Percentiles rank a stretch among this genome's conserved stretches.
These are phyloP conservation scores for Saccharomycopsis olivae DNA, from an alignment of 805 yeast species.

Conservation along the genomic window DNA sequence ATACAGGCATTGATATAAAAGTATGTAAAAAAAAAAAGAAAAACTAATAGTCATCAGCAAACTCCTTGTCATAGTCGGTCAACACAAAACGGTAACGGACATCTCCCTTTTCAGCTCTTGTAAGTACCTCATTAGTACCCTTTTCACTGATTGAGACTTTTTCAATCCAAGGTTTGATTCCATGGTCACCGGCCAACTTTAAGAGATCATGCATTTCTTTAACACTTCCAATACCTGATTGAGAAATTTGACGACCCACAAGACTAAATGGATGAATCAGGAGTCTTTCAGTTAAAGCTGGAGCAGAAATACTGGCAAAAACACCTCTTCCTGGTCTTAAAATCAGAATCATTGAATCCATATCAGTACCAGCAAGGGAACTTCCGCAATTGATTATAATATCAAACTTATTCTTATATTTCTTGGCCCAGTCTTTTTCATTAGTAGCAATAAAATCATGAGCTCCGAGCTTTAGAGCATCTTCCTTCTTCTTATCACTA, in stretches of 20 bases:
- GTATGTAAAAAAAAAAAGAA: no score
- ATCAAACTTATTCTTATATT: slow-evolving; percentile 30
- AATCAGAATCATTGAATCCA: slow-evolving; percentile 25
- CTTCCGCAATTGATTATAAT: slow-evolving; percentile 40
- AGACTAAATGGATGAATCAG: slow-evolving; percentile 18
- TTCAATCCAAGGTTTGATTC: slow-evolving; percentile 55
- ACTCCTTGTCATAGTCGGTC: slow-evolving; percentile 38
- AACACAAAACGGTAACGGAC: slow-evolving; percentile 57
- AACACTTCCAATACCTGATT: slow-evolving; percentile 39
- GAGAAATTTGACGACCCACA: neutral
- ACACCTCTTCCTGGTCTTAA: slow-evolving; percentile 29
- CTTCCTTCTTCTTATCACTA: slow-evolving; percentile 36
- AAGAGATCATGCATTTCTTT: slow-evolving; percentile 58
- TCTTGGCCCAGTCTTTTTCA: slow-evolving; percentile 26
- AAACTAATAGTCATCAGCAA: no score
- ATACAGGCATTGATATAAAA: no score
- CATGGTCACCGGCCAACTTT: slow-evolving; percentile 47
- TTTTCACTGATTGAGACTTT: slow-evolving; percentile 41
- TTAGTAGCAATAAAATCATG: slow-evolving; percentile 42
- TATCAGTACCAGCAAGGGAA: slow-evolving; percentile 29
- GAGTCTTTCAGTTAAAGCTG: slow-evolving; percentile 15
- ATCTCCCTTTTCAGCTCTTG: slow-evolving; percentile 42
- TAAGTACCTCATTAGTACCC: slow-evolving; percentile 44
- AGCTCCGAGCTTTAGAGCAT: slow-evolving; percentile 42
- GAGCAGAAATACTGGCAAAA: slow-evolving; percentile 22